Conservation (phyloP, 2,329 filamentous ascomycete genomes). For the Herpotrichia juniperi region DNA sequence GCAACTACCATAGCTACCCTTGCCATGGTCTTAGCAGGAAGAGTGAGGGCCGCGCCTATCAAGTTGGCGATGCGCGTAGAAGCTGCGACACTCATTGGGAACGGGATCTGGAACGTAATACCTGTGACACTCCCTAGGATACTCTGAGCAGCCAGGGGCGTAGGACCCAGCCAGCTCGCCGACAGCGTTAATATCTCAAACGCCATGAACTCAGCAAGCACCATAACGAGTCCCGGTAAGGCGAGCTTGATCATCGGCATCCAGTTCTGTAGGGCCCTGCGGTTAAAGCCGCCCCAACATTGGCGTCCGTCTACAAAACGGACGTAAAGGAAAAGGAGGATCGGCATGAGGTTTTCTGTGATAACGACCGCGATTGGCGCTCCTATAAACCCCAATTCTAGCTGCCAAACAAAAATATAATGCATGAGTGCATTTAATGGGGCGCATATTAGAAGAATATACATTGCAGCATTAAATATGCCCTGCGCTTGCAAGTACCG, state of each 20-base stretch:
- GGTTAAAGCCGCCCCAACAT: slow-evolving; percentile 83
- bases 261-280: slow-evolving; percentile 75
- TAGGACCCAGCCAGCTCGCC: slow-evolving; percentile 78
- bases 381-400: slow-evolving; percentile 67
- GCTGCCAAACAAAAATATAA: slow-evolving; percentile 76
- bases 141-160: slow-evolving; percentile 84
- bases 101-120: slow-evolving; percentile 89
- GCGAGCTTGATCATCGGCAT: slow-evolving; percentile 85
- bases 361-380: slow-evolving; percentile 79
- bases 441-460: slow-evolving; percentile 81
- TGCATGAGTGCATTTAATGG: slow-evolving; percentile 83
- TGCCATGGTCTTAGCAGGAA: slow-evolving; percentile 80
- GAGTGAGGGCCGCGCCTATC: slow-evolving; percentile 83
- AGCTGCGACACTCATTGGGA: slow-evolving; percentile 86
- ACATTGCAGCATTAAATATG: slow-evolving; percentile 81
- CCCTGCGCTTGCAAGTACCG: slow-evolving; percentile 89
- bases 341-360: slow-evolving; percentile 75
- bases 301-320: slow-evolving; percentile 72
- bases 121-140: slow-evolving; percentile 79
- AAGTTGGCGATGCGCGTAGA: slow-evolving; percentile 90
- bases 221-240: slow-evolving; percentile 89
- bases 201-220: slow-evolving; percentile 89
- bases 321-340: slow-evolving; percentile 75
- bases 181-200: slow-evolving; percentile 92
- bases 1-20: slow-evolving; percentile 74